These are phyloP conservation scores for Globisporangium takayamanum DNA, from an alignment of 352 stramenopile genomes.

Conservation along the genomic window DNA sequence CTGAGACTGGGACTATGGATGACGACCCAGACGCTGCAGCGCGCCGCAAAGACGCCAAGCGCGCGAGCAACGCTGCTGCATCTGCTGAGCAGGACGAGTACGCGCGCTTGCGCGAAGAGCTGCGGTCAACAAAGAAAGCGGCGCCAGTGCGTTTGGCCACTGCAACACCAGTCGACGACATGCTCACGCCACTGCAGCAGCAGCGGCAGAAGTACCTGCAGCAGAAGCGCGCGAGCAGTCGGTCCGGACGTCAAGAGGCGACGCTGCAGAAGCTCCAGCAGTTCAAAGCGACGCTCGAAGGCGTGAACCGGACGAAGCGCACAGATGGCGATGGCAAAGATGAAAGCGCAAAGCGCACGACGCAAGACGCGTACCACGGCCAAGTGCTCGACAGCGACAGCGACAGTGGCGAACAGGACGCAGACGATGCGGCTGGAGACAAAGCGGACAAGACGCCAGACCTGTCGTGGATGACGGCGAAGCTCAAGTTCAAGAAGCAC, in stretches of 20 bases:
- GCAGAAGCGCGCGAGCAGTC: constrained; percentile 48
- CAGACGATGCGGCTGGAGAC: constrained; percentile 9
- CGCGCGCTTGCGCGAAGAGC: constrained; percentile 53
- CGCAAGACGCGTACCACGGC: constrained; percentile 46
- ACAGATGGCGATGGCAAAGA: constrained; percentile 6
- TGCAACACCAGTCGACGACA: constrained; percentile 51
- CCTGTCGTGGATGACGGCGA: constrained; percentile 79
- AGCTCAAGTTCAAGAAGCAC: constrained; percentile 88
- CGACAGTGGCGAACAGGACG: constrained; percentile 20
- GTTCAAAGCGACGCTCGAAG: constrained; percentile 49
- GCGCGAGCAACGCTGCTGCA: constrained; percentile 14
- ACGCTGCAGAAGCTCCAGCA: constrained; percentile 63
- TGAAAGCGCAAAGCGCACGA: constrained; percentile 6
- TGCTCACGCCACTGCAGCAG: constrained; percentile 72
- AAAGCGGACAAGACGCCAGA: constrained; percentile 25
- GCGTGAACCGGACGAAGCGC: constrained; percentile 25
- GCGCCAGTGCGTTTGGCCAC: constrained; percentile 44
- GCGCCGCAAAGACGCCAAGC: constrained; percentile 3
- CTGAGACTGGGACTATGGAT: not conserved
- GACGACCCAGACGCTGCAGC: not conserved
- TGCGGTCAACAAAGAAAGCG: constrained; percentile 58
- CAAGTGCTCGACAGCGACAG: constrained; percentile 55
- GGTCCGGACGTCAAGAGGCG: constrained; percentile 50
- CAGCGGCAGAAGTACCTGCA: constrained; percentile 67
- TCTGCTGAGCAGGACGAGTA: constrained; percentile 50